A percentile compares a stretch with the other conserved stretches of the same genome.
phyloP scores from a whole-genome alignment of 805 yeast genomes.

The Candida dajiaensis region DNA sequence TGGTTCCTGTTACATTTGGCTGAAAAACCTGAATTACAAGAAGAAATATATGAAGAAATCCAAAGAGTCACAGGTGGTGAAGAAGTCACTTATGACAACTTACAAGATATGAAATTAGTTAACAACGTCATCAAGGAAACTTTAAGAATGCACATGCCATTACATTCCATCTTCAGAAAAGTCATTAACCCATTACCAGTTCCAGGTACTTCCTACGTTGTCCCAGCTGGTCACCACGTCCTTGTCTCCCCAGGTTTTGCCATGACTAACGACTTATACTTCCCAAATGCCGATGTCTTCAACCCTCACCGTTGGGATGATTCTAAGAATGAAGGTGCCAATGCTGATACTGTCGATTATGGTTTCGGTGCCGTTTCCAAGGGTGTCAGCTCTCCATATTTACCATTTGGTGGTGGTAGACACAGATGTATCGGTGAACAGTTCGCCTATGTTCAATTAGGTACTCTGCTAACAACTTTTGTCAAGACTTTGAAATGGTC shows the following conservation, averaged over 20 bases:
- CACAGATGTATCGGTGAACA: constrained; percentile 99
- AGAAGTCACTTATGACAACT: constrained; percentile 74
- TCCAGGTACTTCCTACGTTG: constrained; percentile 72
- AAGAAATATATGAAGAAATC: constrained; percentile 74
- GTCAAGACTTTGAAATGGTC: constrained; percentile 77
- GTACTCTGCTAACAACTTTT: constrained; percentile 70
- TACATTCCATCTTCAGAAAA: constrained; percentile 92
- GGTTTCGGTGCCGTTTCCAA: constrained; percentile 96
- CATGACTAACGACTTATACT: constrained; percentile 67
- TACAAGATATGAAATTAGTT: constrained; percentile 74
- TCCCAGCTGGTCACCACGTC: constrained; percentile 86
- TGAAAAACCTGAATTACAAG: constrained; percentile 79
- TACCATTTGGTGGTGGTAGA: constrained; percentile 99
- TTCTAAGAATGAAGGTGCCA: constrained; percentile 12
- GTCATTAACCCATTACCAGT: constrained; percentile 74
- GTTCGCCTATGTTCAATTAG: constrained; percentile 91
- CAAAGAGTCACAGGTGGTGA: constrained; percentile 50
- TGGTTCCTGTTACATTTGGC: constrained; percentile 93
- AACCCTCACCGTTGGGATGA: constrained; percentile 88
- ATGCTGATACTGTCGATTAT: constrained; percentile 67
- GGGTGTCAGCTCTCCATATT: constrained; percentile 92
- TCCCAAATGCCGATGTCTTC: constrained; percentile 67
- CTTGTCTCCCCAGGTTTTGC: constrained; percentile 93
- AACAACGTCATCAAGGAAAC: constrained; percentile 89
- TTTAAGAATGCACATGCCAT: constrained; percentile 91